Evolutionary conservation across 2,329 filamentous ascomycete genomes (phyloP).

Genomic region (Xylariaceae sp.): DNA sequence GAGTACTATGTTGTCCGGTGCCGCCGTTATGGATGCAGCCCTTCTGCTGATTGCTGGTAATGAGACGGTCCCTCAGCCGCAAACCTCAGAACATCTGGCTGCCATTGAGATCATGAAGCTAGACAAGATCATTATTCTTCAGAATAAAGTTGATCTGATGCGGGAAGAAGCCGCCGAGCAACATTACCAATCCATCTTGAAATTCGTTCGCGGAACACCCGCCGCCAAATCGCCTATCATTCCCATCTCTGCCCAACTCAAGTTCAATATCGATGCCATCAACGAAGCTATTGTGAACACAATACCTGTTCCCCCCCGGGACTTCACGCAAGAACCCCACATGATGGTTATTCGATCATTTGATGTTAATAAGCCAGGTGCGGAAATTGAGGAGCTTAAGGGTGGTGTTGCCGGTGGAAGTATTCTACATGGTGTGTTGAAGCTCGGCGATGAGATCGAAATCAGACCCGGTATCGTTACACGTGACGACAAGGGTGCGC

Average conservation of each 20-base stretch:
- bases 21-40: constrained; percentile 98
- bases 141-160: constrained; percentile 99
- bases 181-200: constrained; percentile 95
- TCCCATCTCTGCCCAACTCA: constrained; percentile 95
- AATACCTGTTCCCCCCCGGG: constrained; percentile 88
- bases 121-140: constrained; percentile 98
- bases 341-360: constrained; percentile 99
- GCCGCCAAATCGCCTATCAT: constrained; percentile 95
- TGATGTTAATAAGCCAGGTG: constrained; percentile 99
- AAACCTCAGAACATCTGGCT: constrained; percentile 97
- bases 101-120: constrained; percentile 99
- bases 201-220: constrained; percentile 97
- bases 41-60: constrained; percentile 87
- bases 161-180: constrained; percentile 90
- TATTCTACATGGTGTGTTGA: constrained; percentile 95
- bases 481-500: constrained; percentile 89
- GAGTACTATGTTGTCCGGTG: constrained; percentile 99
- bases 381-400: constrained; percentile 97
- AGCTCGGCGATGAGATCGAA: constrained; percentile 97
- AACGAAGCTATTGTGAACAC: constrained; percentile 95
- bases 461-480: constrained; percentile 98
- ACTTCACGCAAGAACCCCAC: constrained; percentile 90
- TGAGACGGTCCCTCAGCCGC: constrained; percentile 96
- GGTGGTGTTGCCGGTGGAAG: constrained; percentile 97
- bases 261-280: constrained; percentile 99